A percentile compares a stretch with the other conserved stretches of the same genome.
phyloP scores from a whole-genome alignment of 2,329 filamentous ascomycete species.

The Aulographum hederae region DNA sequence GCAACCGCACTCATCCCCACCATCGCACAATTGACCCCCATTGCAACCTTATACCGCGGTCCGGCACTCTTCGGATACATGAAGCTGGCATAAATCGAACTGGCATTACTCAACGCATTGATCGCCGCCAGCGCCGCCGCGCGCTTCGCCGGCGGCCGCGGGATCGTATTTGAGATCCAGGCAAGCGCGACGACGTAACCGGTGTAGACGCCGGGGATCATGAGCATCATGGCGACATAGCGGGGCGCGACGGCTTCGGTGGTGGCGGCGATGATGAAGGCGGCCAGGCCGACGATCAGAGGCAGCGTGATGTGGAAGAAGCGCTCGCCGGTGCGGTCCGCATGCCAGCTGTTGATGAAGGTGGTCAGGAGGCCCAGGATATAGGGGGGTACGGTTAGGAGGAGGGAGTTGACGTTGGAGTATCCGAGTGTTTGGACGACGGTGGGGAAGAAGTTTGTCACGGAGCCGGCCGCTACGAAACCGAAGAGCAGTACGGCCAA shows the following conservation, averaged over 20 bases:
- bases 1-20: constrained; percentile 44
- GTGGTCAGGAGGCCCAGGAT: constrained; percentile 34
- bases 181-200: constrained; percentile 43
- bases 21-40: constrained; percentile 50
- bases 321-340: constrained; percentile 52
- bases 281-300: constrained; percentile 39
- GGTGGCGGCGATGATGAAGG: constrained; percentile 50
- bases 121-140: constrained; percentile 57
- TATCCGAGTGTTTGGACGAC: constrained; percentile 25
- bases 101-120: constrained; percentile 53
- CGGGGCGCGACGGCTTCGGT: constrained; percentile 42
- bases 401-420: constrained; percentile 26
- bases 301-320: constrained; percentile 50
- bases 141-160: constrained; percentile 57
- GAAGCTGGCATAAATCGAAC: constrained; percentile 51
- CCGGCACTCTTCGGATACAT: constrained; percentile 38
- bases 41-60: constrained; percentile 29
- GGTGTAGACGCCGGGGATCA: constrained; percentile 43
- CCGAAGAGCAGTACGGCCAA: constrained; percentile 20
- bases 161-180: constrained; percentile 63
- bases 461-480: constrained; percentile 19
- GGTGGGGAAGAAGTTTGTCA: constrained; percentile 26
- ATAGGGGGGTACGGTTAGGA: constrained; percentile 35
- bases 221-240: constrained; percentile 56
- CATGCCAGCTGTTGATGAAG: constrained; percentile 49